Evolutionary conservation across 2,329 filamentous ascomycete genomes (phyloP), one percentile per base, ranked within the genome.

Genomic region (Xylariales sp.): DNA sequence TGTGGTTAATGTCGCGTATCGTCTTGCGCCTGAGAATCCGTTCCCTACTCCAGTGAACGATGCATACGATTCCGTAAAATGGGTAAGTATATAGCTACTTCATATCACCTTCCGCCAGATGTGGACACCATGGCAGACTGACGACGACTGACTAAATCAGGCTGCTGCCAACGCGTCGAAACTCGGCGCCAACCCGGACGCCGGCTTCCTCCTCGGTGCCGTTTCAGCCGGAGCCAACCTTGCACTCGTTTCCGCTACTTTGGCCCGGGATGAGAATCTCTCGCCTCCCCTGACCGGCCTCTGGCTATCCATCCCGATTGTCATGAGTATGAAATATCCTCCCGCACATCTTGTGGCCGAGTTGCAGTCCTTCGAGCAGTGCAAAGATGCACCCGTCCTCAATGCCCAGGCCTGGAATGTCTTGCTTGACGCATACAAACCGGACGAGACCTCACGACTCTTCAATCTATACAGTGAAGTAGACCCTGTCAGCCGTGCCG

Each of bases 191-290:
- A 16, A 38, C 6, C 35, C 24, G 4, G 7, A 12, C 19, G 12
- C 12, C n/a, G 35, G 35, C 2, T 38, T 28, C 20, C 20, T 38
- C 12, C 8, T 38, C 6, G 5, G 20, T 16, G 35, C 12, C 35
- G 35, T 22, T 3, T 38, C 35, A n/a, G 20, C 35, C 6, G 35
- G 35, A 4, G 35, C 35, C 20, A 38, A 38, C 14, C 20, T 38
- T n/a, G 35, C 35, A 14, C 5, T 25, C 8, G 35, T 38, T 15
- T 25, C 12, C 12, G n/a, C 20, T 11, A 11, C 14, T 16, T 16
- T 38, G 4, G 35, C 24, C 10, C 20, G 35, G 16, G 35, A 38
- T 16, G 24, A 38, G 14, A 38, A 38, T 8, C 6, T 38, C 16
- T 9, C 5, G 11, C 35, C 35, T 11, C 35, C 35, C 5, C 8